Percentiles rank a stretch among this genome's conserved stretches.
Evolutionary conservation across 2,329 filamentous ascomycete species (phyloP).

Genomic region (Dactylellina parvicollis): DNA sequence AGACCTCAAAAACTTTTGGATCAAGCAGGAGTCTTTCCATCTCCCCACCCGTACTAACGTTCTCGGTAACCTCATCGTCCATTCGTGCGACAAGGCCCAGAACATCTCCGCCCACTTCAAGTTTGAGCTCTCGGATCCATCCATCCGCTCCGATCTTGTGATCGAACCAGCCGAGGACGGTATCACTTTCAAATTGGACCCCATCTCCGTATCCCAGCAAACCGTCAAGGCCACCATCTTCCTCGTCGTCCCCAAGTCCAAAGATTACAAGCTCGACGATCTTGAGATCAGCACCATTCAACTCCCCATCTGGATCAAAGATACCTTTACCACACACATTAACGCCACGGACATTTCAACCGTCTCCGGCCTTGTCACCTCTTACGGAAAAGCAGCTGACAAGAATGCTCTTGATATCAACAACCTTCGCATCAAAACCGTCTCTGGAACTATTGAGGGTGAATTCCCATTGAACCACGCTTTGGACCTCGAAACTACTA

Average conservation of each 20-base stretch:
- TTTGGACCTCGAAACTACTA: conserved; percentile 33
- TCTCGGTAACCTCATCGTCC: conserved; percentile 40
- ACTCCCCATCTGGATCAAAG: conserved; percentile 35
- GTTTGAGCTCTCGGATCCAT: conserved; percentile 28
- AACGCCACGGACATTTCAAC: conserved; percentile 21
- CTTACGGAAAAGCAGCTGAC: conserved; percentile 26
- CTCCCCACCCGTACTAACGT: conserved; percentile 22
- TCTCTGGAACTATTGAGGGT: conserved; percentile 33
- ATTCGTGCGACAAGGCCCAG: conserved; percentile 27
- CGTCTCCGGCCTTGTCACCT: conserved; percentile 25
- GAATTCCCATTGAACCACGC: conserved; percentile 45
- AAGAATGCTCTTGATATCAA: conserved; percentile 32
- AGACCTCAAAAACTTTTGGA: conserved; percentile 30
- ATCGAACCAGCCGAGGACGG: conserved; percentile 27
- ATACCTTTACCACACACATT: conserved; percentile 33
- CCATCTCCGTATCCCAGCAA: conserved; percentile 15
- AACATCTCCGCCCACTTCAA: conserved; percentile 50
- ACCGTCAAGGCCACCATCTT: conserved; percentile 42
- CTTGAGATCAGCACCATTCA: conserved; percentile 23
- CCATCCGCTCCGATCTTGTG: neutral
- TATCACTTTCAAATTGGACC: conserved; percentile 38
- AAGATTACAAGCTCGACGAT: conserved; percentile 23
- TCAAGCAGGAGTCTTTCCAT: conserved; percentile 43
- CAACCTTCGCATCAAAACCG: conserved; percentile 28
- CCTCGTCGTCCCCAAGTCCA: conserved; percentile 28